Percentiles rank a stretch among this genome's conserved stretches.
These are phyloP conservation scores for Endocalyx cinctus DNA, from an alignment of 2,329 filamentous ascomycete species.

Conservation along the genomic window DNA sequence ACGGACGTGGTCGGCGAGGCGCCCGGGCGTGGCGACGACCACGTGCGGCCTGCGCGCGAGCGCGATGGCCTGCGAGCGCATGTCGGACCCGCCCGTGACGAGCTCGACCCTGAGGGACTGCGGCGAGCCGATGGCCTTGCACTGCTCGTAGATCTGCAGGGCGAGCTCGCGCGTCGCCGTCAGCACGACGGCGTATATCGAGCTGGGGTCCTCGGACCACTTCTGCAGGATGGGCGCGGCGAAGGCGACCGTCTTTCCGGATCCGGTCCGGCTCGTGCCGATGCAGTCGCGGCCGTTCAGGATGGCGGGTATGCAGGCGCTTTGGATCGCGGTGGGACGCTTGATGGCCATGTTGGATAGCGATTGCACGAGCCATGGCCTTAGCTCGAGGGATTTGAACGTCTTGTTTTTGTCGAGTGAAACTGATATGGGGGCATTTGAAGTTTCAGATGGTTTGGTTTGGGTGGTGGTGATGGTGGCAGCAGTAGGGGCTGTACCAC, in stretches of 20 bases:
- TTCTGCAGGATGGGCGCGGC: constrained; percentile 89
- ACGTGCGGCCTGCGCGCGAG: constrained; percentile 80
- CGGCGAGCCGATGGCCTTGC: constrained; percentile 85
- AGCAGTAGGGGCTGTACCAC: too few relatives aligned
- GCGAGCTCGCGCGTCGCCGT: constrained; percentile 91
- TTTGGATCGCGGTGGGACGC: constrained; percentile 87
- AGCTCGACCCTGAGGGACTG: constrained; percentile 83
- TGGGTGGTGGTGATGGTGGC: neutral
- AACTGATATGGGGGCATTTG: constrained; percentile 48
- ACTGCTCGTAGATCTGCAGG: constrained; percentile 92
- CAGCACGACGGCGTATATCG: constrained; percentile 83
- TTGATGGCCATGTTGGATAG: constrained; percentile 74
- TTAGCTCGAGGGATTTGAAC: constrained; percentile 69
- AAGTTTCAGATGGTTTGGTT: constrained; percentile 6
- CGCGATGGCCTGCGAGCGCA: constrained; percentile 83
- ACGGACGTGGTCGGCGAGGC: constrained; percentile 88
- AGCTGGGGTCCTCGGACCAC: constrained; percentile 88
- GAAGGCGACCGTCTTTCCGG: constrained; percentile 95
- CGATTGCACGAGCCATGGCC: constrained; percentile 84
- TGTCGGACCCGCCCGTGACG: constrained; percentile 90
- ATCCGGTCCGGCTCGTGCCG: constrained; percentile 89
- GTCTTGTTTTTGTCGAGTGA: constrained; percentile 54
- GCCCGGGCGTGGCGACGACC: constrained; percentile 89
- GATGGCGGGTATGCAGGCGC: constrained; percentile 88
- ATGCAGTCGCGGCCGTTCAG: constrained; percentile 90